Evolutionary conservation across 768 basidiomycete genomes (phyloP), one percentile per base, ranked within the genome.

Genomic region (Kwoniella sp.): DNA sequence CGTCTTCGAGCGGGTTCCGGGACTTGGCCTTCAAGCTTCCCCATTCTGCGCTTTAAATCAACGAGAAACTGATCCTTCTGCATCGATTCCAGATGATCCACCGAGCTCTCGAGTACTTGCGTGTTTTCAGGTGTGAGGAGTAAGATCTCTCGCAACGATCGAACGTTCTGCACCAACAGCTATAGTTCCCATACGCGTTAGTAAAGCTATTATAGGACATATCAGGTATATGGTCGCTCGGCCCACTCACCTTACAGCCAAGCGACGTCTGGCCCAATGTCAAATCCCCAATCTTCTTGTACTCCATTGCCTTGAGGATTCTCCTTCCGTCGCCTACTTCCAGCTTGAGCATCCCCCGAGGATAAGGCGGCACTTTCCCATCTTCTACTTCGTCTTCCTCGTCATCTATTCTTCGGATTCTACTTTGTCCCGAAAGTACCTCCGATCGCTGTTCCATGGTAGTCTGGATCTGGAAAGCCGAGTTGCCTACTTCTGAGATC

Each of bases 401-500:
- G 48, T 74, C 72, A 33, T 68, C 73, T 67, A 79, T 73, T 25
- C 75, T 33, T 29, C 77, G 36, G 29, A 79, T 77, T 44, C 71
- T 55, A 21, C 63, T 73, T n/a, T 65, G 68, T 22, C 78, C 78
- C 1, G 71, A 73, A 22, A 79, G 53, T 8, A 86, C 84, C 51
- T 86, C 85, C 58, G 85, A 81, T 33, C 91, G 82, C 60, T 74
- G 72, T 70, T 89, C 88, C 64, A 85, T 85, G 19, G 85, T 83
- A 13, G 86, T 85, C 64, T 88, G 84, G 19, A 96, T 83, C 55
- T 83, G 86, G 72, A 91, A 90, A 0, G 93, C 94, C 68, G 92
- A 92, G 48, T 85, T 81, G 0, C 88, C 90, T 22, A 96, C 88
- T 60, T 97, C 94, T 19, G 86, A 90, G n/a, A 95, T 85, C 15